Base-by-base conservation (phyloP, 257 asterid genomes). In the Echites panduratus region DNA sequence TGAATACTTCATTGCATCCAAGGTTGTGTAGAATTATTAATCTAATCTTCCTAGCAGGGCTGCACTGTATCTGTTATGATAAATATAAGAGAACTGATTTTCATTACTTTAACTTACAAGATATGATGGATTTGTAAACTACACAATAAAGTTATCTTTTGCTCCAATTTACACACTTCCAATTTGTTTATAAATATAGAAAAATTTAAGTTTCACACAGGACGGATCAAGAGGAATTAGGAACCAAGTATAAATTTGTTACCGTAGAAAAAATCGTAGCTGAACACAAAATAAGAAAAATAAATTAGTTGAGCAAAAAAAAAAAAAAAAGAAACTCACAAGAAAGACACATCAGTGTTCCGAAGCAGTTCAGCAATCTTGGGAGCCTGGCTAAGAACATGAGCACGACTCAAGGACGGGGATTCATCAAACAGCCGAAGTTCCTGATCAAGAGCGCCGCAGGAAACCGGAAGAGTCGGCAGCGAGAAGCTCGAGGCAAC, bases 381-480 rank as follows among this genome's bases (percentile, higher is more conserved):
- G 14, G 81, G 84, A 48, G 96, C 85, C 24, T 79, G 84, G 41
- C 52, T 76, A 48, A 81, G 72, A 59, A 85, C 89, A 73, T 82
- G 94, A 63, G 72, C 82, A 29, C 85, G 81, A 71, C 79, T 78
- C 85, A 81, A 83, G 77, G 81, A 78, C 78, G 83, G 83, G 53
- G 87, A 77, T 80, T 85, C 72, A 70, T 92, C 96, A 22, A 86
- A 82, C 75, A 95, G 77, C 70, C 89, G 82, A 59, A 92, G 87
- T 56, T 87, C 94, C 84, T 89, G 95, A 81, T 90, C 94, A 7
- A 84, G 86, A 56, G 95, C 91, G 38, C 99, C 97, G 77, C 99
- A 91, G 74, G 86, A 88, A 71, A 95, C 98, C 67, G 99, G 98
- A 22, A 95, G 89, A 76, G 98, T 84, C 79, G 98, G 98, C 79